Evolutionary conservation across 2,329 filamentous ascomycete species (phyloP).

Genomic region (Diaporthe nobilis): DNA sequence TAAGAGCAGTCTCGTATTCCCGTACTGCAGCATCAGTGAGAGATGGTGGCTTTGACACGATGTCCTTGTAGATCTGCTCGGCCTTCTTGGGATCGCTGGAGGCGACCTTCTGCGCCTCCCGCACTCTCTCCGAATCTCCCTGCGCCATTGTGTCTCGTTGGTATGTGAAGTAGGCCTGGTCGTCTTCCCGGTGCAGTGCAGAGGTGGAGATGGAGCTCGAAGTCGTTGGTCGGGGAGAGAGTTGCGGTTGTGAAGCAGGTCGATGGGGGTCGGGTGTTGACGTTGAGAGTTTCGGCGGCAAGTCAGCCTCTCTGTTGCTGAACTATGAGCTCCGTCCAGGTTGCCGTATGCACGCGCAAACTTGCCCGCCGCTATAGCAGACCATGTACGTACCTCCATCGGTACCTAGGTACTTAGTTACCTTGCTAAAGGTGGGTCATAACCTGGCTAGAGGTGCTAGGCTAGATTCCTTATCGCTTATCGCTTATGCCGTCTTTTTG

Average conservation of each 20-base stretch:
- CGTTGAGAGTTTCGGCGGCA: constrained; percentile 19
- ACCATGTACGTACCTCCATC: constrained; percentile 22
- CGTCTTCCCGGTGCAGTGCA: neutral
- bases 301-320: constrained; percentile 17
- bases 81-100: constrained; percentile 87
- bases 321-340: constrained; percentile 34
- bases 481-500: constrained; percentile 1
- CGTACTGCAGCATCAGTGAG: constrained; percentile 88
- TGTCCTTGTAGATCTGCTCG: constrained; percentile 89
- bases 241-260: constrained; percentile 19
- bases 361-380: constrained; percentile 23
- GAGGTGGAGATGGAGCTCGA: neutral
- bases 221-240: neutral
- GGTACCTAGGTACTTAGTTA: neutral
- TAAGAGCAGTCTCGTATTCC: constrained; percentile 91
- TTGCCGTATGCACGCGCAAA: constrained; percentile 38
- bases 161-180: constrained; percentile 4
- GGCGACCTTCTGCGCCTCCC: constrained; percentile 88
- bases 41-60: constrained; percentile 87
- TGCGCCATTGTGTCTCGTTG: constrained; percentile 63
- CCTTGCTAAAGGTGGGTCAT: neutral
- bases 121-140: constrained; percentile 77
- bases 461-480: constrained; percentile 27
- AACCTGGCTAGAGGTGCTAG: neutral
- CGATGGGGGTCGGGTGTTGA: constrained; percentile 20